Base-by-base conservation (phyloP, 2,329 filamentous ascomycete species). In the Curvularia spicifera region DNA sequence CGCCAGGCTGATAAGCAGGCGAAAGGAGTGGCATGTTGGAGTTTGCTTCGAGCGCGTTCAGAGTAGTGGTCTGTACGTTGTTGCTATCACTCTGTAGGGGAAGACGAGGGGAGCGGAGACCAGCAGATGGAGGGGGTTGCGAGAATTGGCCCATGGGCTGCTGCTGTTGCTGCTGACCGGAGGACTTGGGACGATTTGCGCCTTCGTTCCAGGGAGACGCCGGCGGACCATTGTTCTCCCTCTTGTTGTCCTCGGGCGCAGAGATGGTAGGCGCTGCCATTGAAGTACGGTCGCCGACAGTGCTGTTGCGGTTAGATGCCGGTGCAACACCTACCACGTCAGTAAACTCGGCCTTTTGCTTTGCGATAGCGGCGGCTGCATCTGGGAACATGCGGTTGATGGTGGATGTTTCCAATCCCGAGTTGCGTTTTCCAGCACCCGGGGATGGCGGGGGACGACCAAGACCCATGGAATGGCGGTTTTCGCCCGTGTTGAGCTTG, bases 331-430 rank as follows among this genome's bases (percentile, higher is more conserved):
- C 95, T 4, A 93, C 97, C 76, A 96, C 91, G 77, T 97, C 93
- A 18, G 93, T 96, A 74, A 96, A 98, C 76, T 97, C 96, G 57
- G 93, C 94, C 82, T 97, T 97, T 78, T 99, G 94, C 60, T 95
- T 96, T 26, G 94, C 94, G 76, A 99, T 98, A n/a, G 95, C 95
- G 42, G 94, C 94, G 13, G 95, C 95, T 44, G 95, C 95, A 81
- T 99, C 95, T 6, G 95, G 95, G 77, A 99, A 99, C 95, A 99
- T 98, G 71, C 92, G 93, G 78, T 97, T 97, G 79, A 99, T 97
- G 24, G 92, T 96, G 31, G 89, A 92, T 5, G 91, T 85, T 75
- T 98, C 94, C 56, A 99, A 87, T n/a, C 90, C 93, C 45, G 95
- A 98, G 76, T 96, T 95, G 68, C 95, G 89, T 82, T 97, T 98